These are phyloP conservation scores for Chenopodium formosanum DNA, from an alignment of 148 eudicot species.

Conservation along the genomic window DNA sequence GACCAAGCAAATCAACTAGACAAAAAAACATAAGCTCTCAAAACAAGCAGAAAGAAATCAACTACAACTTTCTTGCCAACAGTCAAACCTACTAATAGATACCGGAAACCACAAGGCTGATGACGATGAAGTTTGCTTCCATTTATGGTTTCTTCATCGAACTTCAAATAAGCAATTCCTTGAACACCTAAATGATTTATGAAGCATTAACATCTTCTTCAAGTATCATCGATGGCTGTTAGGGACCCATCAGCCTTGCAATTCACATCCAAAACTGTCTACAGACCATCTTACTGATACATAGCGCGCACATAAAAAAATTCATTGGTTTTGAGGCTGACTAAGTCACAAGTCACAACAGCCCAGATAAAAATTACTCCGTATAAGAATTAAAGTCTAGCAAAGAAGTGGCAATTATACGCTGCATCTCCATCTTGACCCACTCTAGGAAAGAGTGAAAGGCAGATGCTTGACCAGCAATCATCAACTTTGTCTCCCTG, in stretches of 20 bases:
- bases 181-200: background rate
- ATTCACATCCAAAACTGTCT: background rate
- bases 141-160: background rate
- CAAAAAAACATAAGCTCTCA: background rate
- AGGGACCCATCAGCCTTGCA: background rate
- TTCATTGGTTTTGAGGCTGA: background rate
- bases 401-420: too few relatives aligned
- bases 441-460: too few relatives aligned
- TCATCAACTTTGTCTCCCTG: background rate
- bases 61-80: too few relatives aligned
- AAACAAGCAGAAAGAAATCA: background rate
- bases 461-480: background rate
- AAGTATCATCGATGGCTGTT: background rate
- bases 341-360: too few relatives aligned
- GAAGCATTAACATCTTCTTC: background rate
- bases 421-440: too few relatives aligned
- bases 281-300: background rate
- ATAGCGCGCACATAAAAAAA: background rate
- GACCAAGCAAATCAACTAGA: background rate
- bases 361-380: too few relatives aligned
- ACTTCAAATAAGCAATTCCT: background rate
- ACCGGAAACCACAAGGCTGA: background rate
- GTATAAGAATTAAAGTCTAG: too few relatives aligned
- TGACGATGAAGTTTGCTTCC: background rate
- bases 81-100: too few relatives aligned